Base-by-base conservation (phyloP, 2,329 filamentous ascomycete species). In the Botrytis cinerea region DNA sequence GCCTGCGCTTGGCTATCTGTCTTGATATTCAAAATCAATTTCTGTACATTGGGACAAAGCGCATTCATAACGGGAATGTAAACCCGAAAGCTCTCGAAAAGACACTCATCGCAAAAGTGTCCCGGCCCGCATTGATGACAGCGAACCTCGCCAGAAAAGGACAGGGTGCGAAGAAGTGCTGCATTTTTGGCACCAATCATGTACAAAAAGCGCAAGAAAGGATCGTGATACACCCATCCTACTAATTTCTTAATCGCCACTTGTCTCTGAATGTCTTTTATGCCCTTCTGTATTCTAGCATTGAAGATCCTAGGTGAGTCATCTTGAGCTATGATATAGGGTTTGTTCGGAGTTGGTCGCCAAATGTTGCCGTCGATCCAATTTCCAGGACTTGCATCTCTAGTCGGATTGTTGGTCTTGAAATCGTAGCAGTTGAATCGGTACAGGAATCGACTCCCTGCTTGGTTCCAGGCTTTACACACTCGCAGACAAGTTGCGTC, bases 141-240 rank as follows among this genome's bases (percentile, higher is more conserved):
- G 14, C 25, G 60, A 63, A 63, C 35, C 25, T 20, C 38, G 9
- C 60, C 38, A n/a, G 25, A 20, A 18, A 63, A 63, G 14, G 25
- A 5, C 25, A 63, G 16, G 40, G 38, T 45, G 1, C 8, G 38
- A 63, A 63, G 60, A 22, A 68, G 60, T 4, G 48, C 60, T 18
- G 75, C 67, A 32, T 76, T 76, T 14, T 40, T 22, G 2, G 43
- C 28, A 4, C 76, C 73, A 51, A 77, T 77, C 1, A 66, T 63
- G 59, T 73, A 69, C 5, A 76, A 45, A 35, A 74, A 77, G 40
- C 76, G 61, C 10, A 76, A 51, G 66, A 77, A 76, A 9, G 35
- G 63, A 40, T 75, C 74, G 40, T 73, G 70, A 22, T 74, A 76
- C 0, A 73, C 46, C 75, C 73, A 76, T 2, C 74, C 73, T 32